Conservation (phyloP, 1,284 basidiomycete genomes). For the Cryptococcus depauperatus region DNA sequence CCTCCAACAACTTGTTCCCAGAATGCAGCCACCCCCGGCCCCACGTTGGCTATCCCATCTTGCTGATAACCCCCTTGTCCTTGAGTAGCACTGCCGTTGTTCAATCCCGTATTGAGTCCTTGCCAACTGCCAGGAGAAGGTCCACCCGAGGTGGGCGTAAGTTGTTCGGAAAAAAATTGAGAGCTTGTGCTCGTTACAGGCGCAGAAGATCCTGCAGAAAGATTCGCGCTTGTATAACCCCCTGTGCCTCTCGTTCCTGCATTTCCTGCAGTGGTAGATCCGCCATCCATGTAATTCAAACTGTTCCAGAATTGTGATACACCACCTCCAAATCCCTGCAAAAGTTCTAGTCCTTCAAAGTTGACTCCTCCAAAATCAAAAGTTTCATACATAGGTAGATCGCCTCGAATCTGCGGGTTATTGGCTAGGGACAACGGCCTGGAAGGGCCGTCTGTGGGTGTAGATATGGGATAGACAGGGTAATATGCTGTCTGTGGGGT, state of each 20-base stretch:
- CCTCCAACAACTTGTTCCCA: slow-evolving; percentile 39
- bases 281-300: slow-evolving; percentile 7
- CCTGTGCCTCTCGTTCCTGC: neutral
- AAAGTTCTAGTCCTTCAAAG: slow-evolving; percentile 40
- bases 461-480: neutral
- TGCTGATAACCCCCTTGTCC: neutral
- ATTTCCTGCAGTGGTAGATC: neutral
- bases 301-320: slow-evolving; percentile 24
- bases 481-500: neutral
- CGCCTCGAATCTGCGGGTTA: neutral
- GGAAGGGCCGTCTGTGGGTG: neutral
- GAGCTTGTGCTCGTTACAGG: neutral
- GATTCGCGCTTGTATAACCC: neutral
- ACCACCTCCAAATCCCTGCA: slow-evolving; percentile 36
- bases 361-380: slow-evolving; percentile 42
- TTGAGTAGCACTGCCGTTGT: neutral
- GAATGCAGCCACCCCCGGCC: slow-evolving; percentile 19
- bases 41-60: neutral
- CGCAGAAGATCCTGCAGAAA: neutral
- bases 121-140: slow-evolving; percentile 5
- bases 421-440: neutral
- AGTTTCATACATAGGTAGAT: slow-evolving; percentile 4
- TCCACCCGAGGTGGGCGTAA: slow-evolving; percentile 10
- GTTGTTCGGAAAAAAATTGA: slow-evolving; percentile 8
- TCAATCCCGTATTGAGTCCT: neutral